Evolutionary conservation across 257 asterid genomes (phyloP).

Genomic region (Catharanthus roseus): DNA sequence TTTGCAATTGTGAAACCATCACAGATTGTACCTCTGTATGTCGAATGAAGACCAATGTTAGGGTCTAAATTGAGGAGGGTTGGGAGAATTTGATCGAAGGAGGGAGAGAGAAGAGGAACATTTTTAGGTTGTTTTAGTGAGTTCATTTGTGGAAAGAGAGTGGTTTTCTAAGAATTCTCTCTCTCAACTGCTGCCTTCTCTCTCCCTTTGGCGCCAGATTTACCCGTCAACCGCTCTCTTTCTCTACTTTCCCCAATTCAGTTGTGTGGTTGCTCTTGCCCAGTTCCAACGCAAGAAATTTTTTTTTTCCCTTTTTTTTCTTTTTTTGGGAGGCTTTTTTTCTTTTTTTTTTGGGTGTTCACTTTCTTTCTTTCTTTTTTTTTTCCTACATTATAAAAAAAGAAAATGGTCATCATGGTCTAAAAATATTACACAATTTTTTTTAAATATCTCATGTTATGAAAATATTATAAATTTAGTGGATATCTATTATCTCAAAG

Average conservation of each 20-base stretch:
- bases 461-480: too few relatives aligned
- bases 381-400: too few relatives aligned
- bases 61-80: neutral
- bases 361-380: too few relatives aligned
- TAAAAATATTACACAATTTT: too few relatives aligned
- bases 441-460: too few relatives aligned
- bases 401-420: too few relatives aligned
- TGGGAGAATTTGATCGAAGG: neutral
- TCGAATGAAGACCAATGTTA: neutral
- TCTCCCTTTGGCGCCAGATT: constrained; percentile 15
- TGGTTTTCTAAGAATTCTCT: constrained; percentile 2
- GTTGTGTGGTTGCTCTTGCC: neutral
- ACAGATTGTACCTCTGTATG: neutral
- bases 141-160: neutral
- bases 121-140: neutral
- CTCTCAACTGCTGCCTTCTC: constrained; percentile 1
- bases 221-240: constrained; percentile 22
- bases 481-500: too few relatives aligned
- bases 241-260: constrained; percentile 2
- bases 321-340: too few relatives aligned
- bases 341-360: too few relatives aligned
- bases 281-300: neutral
- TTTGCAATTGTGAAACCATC: neutral
- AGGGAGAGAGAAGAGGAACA: neutral
- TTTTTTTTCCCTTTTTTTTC: neutral